Evolutionary conservation across 805 yeast species (phyloP).

Genomic region (Lachancea sp.): DNA sequence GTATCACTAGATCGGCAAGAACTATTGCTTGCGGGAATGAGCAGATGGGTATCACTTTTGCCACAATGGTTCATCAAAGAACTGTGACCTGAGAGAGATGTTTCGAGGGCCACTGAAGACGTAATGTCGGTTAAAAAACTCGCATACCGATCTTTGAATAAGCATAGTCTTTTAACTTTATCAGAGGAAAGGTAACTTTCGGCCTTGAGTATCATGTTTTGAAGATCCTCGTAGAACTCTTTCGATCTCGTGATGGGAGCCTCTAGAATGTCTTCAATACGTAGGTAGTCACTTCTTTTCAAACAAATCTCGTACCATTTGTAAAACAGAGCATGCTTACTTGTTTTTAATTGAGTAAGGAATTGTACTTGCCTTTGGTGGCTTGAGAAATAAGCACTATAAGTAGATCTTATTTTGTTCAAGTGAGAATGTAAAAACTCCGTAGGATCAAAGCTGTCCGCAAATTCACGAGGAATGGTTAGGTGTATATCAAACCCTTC

Average conservation of each 20-base stretch:
- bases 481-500: background rate
- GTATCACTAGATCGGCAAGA: constrained; percentile 6
- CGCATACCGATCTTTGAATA: background rate
- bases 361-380: constrained; percentile 30
- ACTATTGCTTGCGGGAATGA: background rate
- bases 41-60: background rate
- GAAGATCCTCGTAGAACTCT: constrained; percentile 18
- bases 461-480: constrained; percentile 1
- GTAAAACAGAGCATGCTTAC: constrained; percentile 16
- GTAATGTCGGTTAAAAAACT: background rate
- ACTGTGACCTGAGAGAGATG: background rate
- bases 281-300: constrained; percentile 22
- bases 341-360: constrained; percentile 16
- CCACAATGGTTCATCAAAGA: background rate
- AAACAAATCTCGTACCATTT: constrained; percentile 35
- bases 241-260: constrained; percentile 31
- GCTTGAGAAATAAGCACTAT: constrained; percentile 30
- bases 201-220: background rate
- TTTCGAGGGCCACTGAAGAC: background rate
- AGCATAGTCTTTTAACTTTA: background rate
- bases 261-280: constrained; percentile 29
- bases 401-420: constrained; percentile 32
- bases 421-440: constrained; percentile 27
- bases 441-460: constrained; percentile 2
- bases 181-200: background rate